Evolutionary conservation across 2,329 filamentous ascomycete species (phyloP), one percentile per base, ranked within the genome.

Genomic region (Neurospora sp.): DNA sequence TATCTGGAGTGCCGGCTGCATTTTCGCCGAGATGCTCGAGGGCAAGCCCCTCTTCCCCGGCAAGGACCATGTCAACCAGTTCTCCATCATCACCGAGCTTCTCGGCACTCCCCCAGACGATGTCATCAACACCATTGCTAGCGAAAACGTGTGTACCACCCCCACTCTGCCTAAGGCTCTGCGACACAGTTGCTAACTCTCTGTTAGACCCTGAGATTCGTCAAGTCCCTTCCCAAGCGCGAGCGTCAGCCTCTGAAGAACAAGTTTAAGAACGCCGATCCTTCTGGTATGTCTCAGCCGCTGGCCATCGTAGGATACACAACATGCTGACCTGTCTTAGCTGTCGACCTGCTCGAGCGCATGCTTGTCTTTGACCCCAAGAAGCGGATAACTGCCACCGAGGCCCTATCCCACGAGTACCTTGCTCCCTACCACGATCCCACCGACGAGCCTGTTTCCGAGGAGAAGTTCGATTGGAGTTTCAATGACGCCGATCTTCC

Each of bases 321-420:
- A 41, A 11, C 15, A 23, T 68, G n/a, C 70, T 74, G 67, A 76
- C 70, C 12, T 17, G 40, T 39, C 72, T 41, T 74, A 93, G 95
- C 96, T 67, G 91, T 99, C 76, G 95, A 97, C 78, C 87, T 99
- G 62, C 87, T 99, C 67, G 96, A 99, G 83, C 89, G 89, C 70
- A 98, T 99, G 95, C 89, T 99, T 70, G 96, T 99, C 66, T 99
- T 99, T 78, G 95, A 98, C 80, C 96, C 96, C n/a, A 93, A 92
- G 85, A 96, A 93, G 87, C 89, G 96, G 78, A 90, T 98, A 78
- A 93, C 92, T 73, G 96, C 96, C 11, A 87, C 89, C 69, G 89
- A 96, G 73, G 95, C 92, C 36, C 88, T 99, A 68, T 89, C 90
- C 66, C 94, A 99, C 81, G 92, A 95, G 75, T 99, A 99, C 80